phyloP scores from a whole-genome alignment of 2,329 filamentous ascomycete species.

The Cladosporium oxysporum region DNA sequence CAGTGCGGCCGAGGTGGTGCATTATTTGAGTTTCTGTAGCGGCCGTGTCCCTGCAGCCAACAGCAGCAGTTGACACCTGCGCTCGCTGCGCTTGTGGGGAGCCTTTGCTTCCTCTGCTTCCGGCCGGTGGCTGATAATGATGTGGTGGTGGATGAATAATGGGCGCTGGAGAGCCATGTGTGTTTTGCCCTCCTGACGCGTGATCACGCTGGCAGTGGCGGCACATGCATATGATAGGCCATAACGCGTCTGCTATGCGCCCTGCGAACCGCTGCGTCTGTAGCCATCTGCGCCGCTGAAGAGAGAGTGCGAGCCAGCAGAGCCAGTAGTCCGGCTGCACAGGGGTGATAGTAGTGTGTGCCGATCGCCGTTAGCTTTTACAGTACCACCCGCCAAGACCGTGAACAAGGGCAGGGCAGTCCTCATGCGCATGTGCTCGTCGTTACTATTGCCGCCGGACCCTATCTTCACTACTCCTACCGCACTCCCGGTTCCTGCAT shows the following conservation, averaged over 20 bases:
- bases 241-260: conserved; percentile 1
- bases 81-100: conserved; percentile 3
- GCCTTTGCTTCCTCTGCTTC: conserved; percentile 1
- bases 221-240: not conserved
- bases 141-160: not conserved
- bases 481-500: not conserved
- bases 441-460: not conserved
- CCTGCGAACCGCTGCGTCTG: conserved; percentile 6
- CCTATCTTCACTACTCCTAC: conserved; percentile 6
- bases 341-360: conserved; percentile 1
- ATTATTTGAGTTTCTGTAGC: conserved; percentile 19
- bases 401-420: not conserved
- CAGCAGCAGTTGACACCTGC: conserved; percentile 16
- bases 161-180: not conserved
- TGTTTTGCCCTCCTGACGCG: not conserved
- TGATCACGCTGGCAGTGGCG: not conserved
- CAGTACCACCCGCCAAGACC: conserved; percentile 7
- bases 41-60: conserved; percentile 16
- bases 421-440: conserved; percentile 8
- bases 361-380: conserved; percentile 14
- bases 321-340: not conserved
- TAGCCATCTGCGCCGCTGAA: not conserved
- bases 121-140: conserved; percentile 3
- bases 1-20: conserved; percentile 1
- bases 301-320: not conserved